A percentile compares a stretch with the other conserved stretches of the same genome.
phyloP scores from a whole-genome alignment of 1,284 basidiomycete species.

The Apiotrichum veenhuisii region DNA sequence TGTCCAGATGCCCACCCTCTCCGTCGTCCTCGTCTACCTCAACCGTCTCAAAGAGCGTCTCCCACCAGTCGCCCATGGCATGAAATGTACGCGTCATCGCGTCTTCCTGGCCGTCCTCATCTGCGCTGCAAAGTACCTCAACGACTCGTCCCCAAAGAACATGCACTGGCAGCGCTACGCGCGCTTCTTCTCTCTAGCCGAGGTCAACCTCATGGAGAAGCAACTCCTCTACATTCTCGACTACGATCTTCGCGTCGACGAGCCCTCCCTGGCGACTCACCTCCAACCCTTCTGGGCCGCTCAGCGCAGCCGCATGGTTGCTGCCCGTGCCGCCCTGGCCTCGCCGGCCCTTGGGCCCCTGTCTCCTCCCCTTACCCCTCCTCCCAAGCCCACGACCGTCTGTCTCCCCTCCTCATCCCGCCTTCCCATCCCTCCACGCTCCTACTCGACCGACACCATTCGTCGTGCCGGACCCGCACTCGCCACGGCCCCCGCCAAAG shows the following conservation, averaged over 20 bases:
- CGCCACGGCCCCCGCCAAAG: conserved; percentile 7
- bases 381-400: conserved; percentile 8
- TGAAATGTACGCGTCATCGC: conserved; percentile 84
- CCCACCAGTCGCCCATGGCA: conserved; percentile 63
- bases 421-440: conserved; percentile 12
- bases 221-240: conserved; percentile 84
- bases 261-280: conserved; percentile 44
- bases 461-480: conserved; percentile 1
- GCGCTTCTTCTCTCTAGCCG: conserved; percentile 60
- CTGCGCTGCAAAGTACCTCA: conserved; percentile 94
- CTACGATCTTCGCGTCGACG: conserved; percentile 81
- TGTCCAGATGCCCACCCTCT: conserved; percentile 86
- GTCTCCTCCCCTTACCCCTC: conserved; percentile 17
- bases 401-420: conserved; percentile 12
- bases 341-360: background rate
- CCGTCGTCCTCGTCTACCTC: conserved; percentile 91
- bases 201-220: conserved; percentile 93
- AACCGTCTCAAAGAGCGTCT: conserved; percentile 78
- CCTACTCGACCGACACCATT: conserved; percentile 3
- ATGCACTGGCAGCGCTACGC: conserved; percentile 82
- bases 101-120: conserved; percentile 95
- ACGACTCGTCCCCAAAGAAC: conserved; percentile 94
- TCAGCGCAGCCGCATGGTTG: conserved; percentile 13
- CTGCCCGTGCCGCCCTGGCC: conserved; percentile 8
- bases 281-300: conserved; percentile 18